Evolutionary conservation across 2,329 filamentous ascomycete species (phyloP), one percentile per base, ranked within the genome.

Genomic region (Gnomoniopsis sp.): DNA sequence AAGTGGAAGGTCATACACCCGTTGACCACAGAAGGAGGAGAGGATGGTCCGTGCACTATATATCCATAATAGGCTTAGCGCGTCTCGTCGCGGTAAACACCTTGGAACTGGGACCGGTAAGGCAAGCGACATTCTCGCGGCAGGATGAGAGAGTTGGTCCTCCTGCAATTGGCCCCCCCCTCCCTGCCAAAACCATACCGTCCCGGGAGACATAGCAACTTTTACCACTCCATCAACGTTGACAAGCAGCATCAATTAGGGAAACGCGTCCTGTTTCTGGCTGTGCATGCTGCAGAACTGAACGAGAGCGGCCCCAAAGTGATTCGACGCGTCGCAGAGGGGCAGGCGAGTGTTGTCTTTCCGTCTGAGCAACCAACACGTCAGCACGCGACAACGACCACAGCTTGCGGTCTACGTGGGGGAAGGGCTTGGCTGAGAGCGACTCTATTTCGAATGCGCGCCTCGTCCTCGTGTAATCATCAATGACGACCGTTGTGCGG

Each of bases 401-500:
- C 44, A n/a, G 23, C n/a, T 41, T 30, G 54, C 54, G 19, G 33
- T 14, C 15, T 17, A 34, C 33, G 48, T 6, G 26, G 15, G 17
- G 15, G 23, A 36, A 3, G 48, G 3, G 15, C 49, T 52, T 52
- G 30, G 14, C 17, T 3, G 48, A 23, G 26, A 19, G 19, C 19
- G 17, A 49, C 21, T 49, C 14, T 15, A 26, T 34, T 26, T 51
- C 33, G 55, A 50, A 59, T 61, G 59, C 59, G 59, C 53, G 41
- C 36, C n/a, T 43, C 49, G 43, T 43, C 43, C 38, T 38, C 33
- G 49, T 47, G 41, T 50, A 19, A 53, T 49, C 79, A 82, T 86
- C 83, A 83, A 88, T 88, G 85, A 88, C 85, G 84, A 87, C 85
- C 73, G 78, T 88, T 75, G 78, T 88, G 74, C 81, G 79, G 74